Evolutionary conservation across 1,139 yeast species (phyloP), one percentile per base, ranked within the genome.

Genomic region (Magnusiomyces fungicola): DNA sequence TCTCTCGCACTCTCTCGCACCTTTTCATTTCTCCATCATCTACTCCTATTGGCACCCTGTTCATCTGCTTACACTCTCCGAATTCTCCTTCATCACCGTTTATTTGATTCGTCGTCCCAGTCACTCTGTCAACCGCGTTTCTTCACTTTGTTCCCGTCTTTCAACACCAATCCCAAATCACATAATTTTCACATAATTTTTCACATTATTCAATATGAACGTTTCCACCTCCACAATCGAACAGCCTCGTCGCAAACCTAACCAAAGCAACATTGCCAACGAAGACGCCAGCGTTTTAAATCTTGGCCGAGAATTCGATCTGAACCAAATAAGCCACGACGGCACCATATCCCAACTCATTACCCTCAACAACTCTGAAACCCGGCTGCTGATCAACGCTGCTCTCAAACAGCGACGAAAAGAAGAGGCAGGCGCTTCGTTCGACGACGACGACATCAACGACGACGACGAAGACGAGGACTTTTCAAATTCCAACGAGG

Each of bases 291-390:
- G 96, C 0, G 76, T 79, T 48, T 74, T 92, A 59, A 85, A 85
- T 62, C 75, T 92, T 50, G 98, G 98, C 3, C 92, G 95, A 25
- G 97, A 92, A 69, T 92, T 92, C 64, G 94, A 83, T 61, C 69
- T 83, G 51, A 77, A 78, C 44, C 97, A 89, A 66, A 71, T 83
- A 47, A 83, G 88, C 53, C 92, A 89, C 67, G 79, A 78, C 49
- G 96, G 96, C 24, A 79, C 81, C 52, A 79, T 78, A 51, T 84
- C 81, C 53, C 87, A 82, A 57, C 73, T 92, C 53, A 84, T 87
- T 57, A 88, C 97, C 1, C 73, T 92, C 56, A 90, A 90, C 66
- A 70, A 89, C 49, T 83, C 95, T 24, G 97, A 92, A 64, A 90
- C 97, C 1, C 74, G 97, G 58, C 75, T 92, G 54, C 74, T 92